phyloP scores from a whole-genome alignment of 2,329 filamentous ascomycete species.

The Diaporthe destruens region DNA sequence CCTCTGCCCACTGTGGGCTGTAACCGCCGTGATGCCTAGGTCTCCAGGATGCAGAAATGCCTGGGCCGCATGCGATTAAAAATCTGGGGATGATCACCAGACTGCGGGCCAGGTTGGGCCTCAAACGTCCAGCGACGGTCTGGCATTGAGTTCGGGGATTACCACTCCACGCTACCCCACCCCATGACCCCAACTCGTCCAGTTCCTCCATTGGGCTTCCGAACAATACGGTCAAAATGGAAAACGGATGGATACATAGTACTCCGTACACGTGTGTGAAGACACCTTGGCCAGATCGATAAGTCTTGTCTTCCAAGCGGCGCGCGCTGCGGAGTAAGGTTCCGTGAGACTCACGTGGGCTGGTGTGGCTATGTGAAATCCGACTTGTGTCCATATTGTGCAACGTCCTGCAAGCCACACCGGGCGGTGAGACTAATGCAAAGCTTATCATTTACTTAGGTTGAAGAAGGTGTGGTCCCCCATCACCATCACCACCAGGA shows the following conservation, averaged over 20 bases:
- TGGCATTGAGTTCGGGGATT: conserved; percentile 30
- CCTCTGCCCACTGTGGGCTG: too few species aligned
- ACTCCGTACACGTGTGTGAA: background rate
- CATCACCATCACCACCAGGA: background rate
- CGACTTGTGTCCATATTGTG: conserved; percentile 24
- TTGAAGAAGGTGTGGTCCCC: background rate
- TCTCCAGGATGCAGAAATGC: background rate
- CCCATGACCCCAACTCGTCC: background rate
- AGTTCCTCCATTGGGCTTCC: background rate
- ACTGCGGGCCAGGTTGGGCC: conserved; percentile 7
- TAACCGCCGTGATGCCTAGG: background rate
- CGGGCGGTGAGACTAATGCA: conserved; percentile 17
- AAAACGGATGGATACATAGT: too few species aligned
- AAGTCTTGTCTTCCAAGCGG: background rate
- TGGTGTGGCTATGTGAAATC: background rate
- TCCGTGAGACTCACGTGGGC: conserved; percentile 19
- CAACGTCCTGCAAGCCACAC: conserved; percentile 39
- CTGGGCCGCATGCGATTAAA: background rate
- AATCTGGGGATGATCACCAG: conserved; percentile 25
- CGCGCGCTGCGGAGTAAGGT: background rate
- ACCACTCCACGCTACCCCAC: conserved; percentile 9
- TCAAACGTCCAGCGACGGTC: background rate
- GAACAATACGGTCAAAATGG: too few species aligned
- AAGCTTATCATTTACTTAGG: conserved; percentile 6
- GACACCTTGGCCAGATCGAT: background rate